Percentiles rank a stretch among this genome's conserved stretches.
Evolutionary conservation across 495 filamentous ascomycete genomes (phyloP).

Genomic region (Tuber brumale): DNA sequence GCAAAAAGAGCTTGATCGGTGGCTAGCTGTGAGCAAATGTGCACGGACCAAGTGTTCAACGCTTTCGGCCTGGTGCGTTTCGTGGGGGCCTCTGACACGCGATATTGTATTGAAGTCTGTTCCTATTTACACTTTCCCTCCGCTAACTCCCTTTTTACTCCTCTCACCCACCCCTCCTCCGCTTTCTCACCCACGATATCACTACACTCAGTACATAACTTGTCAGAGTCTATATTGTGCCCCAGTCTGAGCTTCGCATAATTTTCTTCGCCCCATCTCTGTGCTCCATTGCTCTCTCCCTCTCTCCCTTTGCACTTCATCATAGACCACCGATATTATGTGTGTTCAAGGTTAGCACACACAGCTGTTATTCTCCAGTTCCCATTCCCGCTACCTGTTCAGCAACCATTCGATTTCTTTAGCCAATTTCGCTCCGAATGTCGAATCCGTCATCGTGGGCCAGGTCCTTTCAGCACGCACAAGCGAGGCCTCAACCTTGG

Average conservation of each 20-base stretch:
- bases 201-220: background rate
- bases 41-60: slow-evolving; percentile 3
- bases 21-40: background rate
- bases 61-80: background rate
- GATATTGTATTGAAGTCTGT: background rate
- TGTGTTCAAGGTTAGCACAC: background rate
- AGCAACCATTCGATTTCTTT: background rate
- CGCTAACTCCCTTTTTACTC: background rate
- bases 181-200: background rate
- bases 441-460: background rate
- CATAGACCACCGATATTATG: background rate
- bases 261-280: background rate
- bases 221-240: background rate
- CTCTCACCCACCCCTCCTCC: background rate
- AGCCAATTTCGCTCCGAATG: background rate
- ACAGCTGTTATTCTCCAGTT: background rate
- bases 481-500: background rate
- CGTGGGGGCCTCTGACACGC: background rate
- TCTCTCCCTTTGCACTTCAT: background rate
- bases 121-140: background rate
- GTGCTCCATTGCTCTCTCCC: background rate
- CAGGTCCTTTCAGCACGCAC: background rate
- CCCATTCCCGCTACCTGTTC: background rate
- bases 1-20: background rate
- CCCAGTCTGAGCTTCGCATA: background rate